Percentiles rank a stretch among this genome's conserved stretches.
These are phyloP conservation scores for Cystobasidiopsis lactophilus DNA, from an alignment of 768 basidiomycete species.

Conservation along the genomic window DNA sequence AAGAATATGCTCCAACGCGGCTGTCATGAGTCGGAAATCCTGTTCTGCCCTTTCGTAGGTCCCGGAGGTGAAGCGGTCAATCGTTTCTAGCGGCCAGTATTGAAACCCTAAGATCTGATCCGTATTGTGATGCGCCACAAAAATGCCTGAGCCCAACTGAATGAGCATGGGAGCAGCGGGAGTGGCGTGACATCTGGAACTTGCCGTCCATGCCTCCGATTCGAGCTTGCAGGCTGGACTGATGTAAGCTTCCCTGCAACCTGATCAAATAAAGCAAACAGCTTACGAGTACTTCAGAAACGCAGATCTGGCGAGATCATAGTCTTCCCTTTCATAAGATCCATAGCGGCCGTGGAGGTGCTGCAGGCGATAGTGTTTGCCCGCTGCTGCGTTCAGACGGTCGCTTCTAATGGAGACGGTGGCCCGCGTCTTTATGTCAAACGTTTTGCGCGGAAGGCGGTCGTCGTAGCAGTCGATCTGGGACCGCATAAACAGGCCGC, in stretches of 20 bases:
- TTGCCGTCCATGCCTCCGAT: slow-evolving; percentile 98
- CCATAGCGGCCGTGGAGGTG: slow-evolving; percentile 39
- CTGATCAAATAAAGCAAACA: not conserved
- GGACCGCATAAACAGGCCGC: slow-evolving; percentile 64
- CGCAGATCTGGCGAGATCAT: slow-evolving; percentile 77
- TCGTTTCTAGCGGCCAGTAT: slow-evolving; percentile 64
- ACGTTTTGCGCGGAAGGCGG: slow-evolving; percentile 66
- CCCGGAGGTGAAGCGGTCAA: slow-evolving; percentile 70
- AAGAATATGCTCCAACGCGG: slow-evolving; percentile 35
- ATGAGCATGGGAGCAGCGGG: not conserved
- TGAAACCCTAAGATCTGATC: slow-evolving; percentile 77
- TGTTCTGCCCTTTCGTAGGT: slow-evolving; percentile 38
- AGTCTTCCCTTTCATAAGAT: slow-evolving; percentile 84
- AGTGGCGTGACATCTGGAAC: slow-evolving; percentile 31
- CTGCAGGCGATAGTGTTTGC: slow-evolving; percentile 43
- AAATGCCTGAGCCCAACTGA: slow-evolving; percentile 11
- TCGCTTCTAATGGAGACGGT: slow-evolving; percentile 65
- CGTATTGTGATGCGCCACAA: slow-evolving; percentile 74
- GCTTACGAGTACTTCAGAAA: slow-evolving; percentile 73
- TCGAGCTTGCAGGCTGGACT: slow-evolving; percentile 62
- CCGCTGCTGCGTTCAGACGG: slow-evolving; percentile 53
- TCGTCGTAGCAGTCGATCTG: slow-evolving; percentile 72
- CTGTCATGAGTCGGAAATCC: slow-evolving; percentile 53
- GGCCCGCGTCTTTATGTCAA: slow-evolving; percentile 90
- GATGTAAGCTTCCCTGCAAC: not conserved